These are phyloP conservation scores for Agastache rugosa DNA, from an alignment of 257 asterid species.

Conservation along the genomic window DNA sequence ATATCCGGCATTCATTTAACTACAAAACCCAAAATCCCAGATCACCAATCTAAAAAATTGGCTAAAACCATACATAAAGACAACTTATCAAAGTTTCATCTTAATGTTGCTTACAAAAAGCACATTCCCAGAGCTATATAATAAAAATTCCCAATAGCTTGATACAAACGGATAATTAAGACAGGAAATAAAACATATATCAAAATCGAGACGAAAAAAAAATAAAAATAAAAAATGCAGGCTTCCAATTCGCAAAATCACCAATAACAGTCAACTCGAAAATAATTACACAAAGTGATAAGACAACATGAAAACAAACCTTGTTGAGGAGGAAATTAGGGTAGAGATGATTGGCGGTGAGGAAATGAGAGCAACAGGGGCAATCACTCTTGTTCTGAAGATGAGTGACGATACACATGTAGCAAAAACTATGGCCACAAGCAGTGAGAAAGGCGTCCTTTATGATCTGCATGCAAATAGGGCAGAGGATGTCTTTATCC, in stretches of 20 bases:
- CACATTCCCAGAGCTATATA: background rate
- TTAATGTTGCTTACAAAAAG: background rate
- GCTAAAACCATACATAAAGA: background rate
- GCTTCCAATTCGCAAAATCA: background rate
- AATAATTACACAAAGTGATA: no score
- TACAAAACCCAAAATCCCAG: background rate
- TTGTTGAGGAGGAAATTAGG: conserved; percentile 95
- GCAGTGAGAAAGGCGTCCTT: conserved; percentile 87
- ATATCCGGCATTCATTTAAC: background rate
- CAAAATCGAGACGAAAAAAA: background rate
- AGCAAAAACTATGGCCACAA: conserved; percentile 95
- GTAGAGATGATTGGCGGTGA: conserved; percentile 66
- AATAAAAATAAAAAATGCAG: background rate
- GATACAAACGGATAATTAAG: background rate
- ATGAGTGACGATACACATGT: conserved; percentile 86
- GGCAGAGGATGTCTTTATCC: conserved; percentile 83
- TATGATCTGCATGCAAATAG: conserved; percentile 90
- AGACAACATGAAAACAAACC: conserved; percentile 41
- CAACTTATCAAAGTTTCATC: background rate
- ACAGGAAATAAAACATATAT: background rate
- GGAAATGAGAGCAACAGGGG: conserved; percentile 82
- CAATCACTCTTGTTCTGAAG: conserved; percentile 86
- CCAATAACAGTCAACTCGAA: background rate
- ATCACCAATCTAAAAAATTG: background rate
- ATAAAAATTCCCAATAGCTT: background rate